Evolutionary conservation across 495 filamentous ascomycete genomes (phyloP).

Genomic region (Neurospora hispaniola): DNA sequence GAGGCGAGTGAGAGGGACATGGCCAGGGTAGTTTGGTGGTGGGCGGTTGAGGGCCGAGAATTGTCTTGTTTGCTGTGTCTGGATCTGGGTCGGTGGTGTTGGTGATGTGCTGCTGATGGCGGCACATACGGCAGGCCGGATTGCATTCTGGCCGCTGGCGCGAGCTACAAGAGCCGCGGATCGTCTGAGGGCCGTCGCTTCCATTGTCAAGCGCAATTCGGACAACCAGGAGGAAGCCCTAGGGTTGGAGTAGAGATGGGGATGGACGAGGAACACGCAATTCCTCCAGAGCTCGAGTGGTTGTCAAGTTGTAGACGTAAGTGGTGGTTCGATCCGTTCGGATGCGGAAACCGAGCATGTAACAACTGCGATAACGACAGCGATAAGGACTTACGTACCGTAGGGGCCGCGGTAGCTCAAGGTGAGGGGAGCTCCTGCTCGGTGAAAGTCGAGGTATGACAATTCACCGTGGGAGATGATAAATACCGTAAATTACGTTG

Average conservation of each 20-base stretch:
- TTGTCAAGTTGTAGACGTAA: background rate
- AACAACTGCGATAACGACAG: constrained; percentile 3
- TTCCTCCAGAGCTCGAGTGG: constrained; percentile 3
- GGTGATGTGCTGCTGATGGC: background rate
- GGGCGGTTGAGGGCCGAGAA: constrained; percentile 79
- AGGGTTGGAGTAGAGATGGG: background rate
- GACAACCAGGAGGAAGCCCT: background rate
- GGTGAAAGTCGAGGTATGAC: background rate
- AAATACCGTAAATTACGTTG: background rate
- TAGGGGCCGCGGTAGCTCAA: background rate
- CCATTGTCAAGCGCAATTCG: constrained; percentile 14
- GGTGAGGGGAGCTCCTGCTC: background rate
- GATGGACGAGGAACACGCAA: background rate
- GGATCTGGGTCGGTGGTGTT: background rate
- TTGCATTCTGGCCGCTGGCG: background rate
- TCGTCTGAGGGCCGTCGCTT: constrained; percentile 15
- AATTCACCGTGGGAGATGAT: background rate
- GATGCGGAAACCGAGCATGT: background rate
- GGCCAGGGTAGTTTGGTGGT: constrained; percentile 75
- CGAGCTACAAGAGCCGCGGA: constrained; percentile 12
- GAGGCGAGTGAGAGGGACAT: constrained; percentile 73
- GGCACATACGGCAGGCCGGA: background rate
- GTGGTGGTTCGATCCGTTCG: constrained; percentile 8
- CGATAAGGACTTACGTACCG: background rate
- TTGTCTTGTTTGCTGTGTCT: constrained; percentile 12